Base-by-base conservation (phyloP, 768 basidiomycete species). In the Trametes sanguinea region DNA sequence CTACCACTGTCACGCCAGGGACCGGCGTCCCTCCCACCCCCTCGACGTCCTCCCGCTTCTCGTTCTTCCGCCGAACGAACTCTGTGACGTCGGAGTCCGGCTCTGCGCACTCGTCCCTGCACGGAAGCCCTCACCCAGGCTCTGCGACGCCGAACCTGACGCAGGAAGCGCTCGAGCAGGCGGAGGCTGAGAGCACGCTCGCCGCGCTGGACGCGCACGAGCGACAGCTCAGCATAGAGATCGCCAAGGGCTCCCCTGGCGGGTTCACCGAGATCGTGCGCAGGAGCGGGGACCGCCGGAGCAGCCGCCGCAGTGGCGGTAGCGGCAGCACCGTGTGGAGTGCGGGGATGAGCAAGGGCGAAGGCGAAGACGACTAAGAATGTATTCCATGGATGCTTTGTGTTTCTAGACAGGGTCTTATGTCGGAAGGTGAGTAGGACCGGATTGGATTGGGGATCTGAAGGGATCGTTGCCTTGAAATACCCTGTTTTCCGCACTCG, bases 251-350 rank as follows among this genome's bases (percentile, higher is more conserved):
- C 1, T 80, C 78, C 2, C 75, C 78, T 29, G 80, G 89, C 44
- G 91, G 92, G 14, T 94, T 92, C 73, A 94, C 94, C 1, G 93
- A 95, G 70, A 83, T 92, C 55, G 76, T 78, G 39, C 78, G 83
- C 50, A 77, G 78, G 53, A 73, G 72, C 45, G 74, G 80, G 9
- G 82, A 87, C 60, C 80, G 88, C 70, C 81, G 86, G 63, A 84
- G 85, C 57, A 76, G 82, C 51, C 78, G 81, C 62, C 76, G 77
- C 50, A 78, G 85, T 42, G 88, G 87, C 64, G 83, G 84, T 40
- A 87, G 85, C 65, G 86, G 83, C 10, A 90, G 89, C 73, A 94
- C 92, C 1, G 89, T 94, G 32, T 94, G 88, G 87, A 93, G 92
- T 71, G 91, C 91, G 53, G 91, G 91, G 35, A 87, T 90, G 86